Conservation (phyloP, 805 yeast species). For the Cyberlindnera maritima region DNA sequence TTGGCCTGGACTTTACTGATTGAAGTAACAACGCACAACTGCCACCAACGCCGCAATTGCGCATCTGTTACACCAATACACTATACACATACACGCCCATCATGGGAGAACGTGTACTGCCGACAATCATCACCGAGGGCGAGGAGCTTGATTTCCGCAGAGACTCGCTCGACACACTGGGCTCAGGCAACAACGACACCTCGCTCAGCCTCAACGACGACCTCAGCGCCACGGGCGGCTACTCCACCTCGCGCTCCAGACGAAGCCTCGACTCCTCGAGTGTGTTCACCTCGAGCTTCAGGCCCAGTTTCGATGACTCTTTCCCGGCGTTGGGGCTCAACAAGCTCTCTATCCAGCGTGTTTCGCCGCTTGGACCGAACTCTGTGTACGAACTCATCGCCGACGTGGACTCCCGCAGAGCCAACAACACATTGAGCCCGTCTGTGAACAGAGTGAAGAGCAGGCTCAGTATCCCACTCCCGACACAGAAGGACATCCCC, state of each 20-base stretch:
- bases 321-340: slow-evolving; percentile 38
- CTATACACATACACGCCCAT: no score
- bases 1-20: no score
- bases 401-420: slow-evolving; percentile 46
- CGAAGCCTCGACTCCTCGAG: slow-evolving; percentile 33
- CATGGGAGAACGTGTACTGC: slow-evolving; percentile 5
- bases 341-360: slow-evolving; percentile 35
- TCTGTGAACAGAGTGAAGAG: slow-evolving; percentile 33
- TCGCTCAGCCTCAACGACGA: slow-evolving; percentile 34
- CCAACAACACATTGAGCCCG: slow-evolving; percentile 25
- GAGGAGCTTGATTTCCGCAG: slow-evolving; percentile 6
- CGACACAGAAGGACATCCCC: slow-evolving; percentile 83
- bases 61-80: no score
- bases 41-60: no score
- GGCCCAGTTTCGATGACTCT: slow-evolving; percentile 36
- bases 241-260: slow-evolving; percentile 17
- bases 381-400: slow-evolving; percentile 76
- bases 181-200: slow-evolving; percentile 18
- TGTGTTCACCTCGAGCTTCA: slow-evolving; percentile 26
- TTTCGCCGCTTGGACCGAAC: slow-evolving; percentile 66
- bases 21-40: neutral
- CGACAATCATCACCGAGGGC: slow-evolving; percentile 8
- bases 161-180: slow-evolving; percentile 13
- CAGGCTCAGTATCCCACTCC: slow-evolving; percentile 52
- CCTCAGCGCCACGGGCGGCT: slow-evolving; percentile 9